Evolutionary conservation across 2,329 filamentous ascomycete species (phyloP), one percentile per base, ranked within the genome.

Genomic region (Colletotrichum tamarilloi): DNA sequence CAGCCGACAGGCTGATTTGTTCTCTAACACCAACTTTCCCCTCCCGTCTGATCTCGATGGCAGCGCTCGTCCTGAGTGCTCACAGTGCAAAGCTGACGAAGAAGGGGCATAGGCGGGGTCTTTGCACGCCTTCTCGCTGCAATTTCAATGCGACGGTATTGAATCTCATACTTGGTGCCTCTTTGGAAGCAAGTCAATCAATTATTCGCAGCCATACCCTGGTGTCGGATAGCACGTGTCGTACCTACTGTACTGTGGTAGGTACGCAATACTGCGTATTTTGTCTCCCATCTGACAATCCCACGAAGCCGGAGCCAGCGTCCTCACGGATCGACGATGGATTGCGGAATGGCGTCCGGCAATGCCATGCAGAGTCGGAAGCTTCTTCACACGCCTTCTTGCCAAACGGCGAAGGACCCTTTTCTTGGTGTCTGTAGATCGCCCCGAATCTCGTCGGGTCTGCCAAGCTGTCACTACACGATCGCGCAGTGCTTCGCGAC

Each of bases 391-490:
- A n/a, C 30, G 24, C 24, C 16, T 62, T 35, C 8, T 32, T 19
- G 16, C 38, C 16, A 19, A 38, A 59, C 66, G 58, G 58, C 42
- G 9, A 49, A 59, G 49, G 59, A 56, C 42, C 52, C 65, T 35
- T 56, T 59, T 46, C 42, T 59, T 52, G 53, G 38, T 32, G 6
- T 72, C 16, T 55, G 66, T 69, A 53, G 59, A 72, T 69, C 59
- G 26, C 24, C 42, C 58, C 53, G 24, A 60, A 35, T 30, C 62
- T 53, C 46, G n/a, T 63, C 35, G 59, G 67, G 60, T 71, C 55
- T 22, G 71, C 71, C 71, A 73, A 73, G 67, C 71, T 73, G 71
- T 73, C 67, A 73, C 26, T 35, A 57, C 56, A 49, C 56, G 67
- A 73, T 73, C 70, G 60, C 56, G 56, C 24, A 42, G 65, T 42